A percentile compares a stretch with the other conserved stretches of the same genome.
Conservation (phyloP, 768 basidiomycete species). For the Panaeolus papilionaceus region DNA sequence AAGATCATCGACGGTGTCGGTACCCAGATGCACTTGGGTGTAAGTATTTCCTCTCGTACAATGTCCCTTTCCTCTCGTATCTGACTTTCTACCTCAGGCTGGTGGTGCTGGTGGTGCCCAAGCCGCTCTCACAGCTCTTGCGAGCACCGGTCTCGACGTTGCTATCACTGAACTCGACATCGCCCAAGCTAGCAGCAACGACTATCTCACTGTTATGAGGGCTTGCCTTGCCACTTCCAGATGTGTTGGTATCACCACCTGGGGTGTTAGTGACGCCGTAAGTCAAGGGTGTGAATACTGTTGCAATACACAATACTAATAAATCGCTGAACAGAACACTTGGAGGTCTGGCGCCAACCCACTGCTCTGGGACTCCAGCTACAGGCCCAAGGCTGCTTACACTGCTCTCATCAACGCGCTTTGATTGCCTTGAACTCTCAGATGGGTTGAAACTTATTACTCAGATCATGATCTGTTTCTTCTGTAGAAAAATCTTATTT, state of each 20-base stretch:
- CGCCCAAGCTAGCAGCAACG: constrained; percentile 40
- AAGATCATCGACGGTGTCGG: constrained; percentile 57
- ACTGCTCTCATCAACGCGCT: constrained; percentile 22
- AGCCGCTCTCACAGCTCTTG: constrained; percentile 49
- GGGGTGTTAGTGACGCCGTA: constrained; percentile 56
- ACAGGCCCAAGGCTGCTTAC: constrained; percentile 43
- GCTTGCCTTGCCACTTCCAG: constrained; percentile 51
- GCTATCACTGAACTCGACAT: constrained; percentile 59
- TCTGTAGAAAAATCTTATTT: too few species aligned
- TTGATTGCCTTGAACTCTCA: background rate
- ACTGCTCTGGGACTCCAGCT: constrained; percentile 46
- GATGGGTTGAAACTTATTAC: background rate
- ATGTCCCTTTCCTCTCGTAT: background rate
- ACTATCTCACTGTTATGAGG: constrained; percentile 50
- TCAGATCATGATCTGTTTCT: background rate
- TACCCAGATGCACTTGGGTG: constrained; percentile 51
- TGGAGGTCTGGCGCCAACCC: constrained; percentile 43
- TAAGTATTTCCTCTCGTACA: constrained; percentile 23
- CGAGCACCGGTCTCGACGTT: constrained; percentile 45
- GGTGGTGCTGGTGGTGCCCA: constrained; percentile 48
- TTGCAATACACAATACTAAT: background rate
- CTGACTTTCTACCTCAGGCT: constrained; percentile 32
- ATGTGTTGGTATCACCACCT: constrained; percentile 55
- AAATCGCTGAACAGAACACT: constrained; percentile 35
- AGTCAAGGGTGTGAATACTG: constrained; percentile 19